Conservation (phyloP, 306 rosid genomes). For the Cucumis hystrix region DNA sequence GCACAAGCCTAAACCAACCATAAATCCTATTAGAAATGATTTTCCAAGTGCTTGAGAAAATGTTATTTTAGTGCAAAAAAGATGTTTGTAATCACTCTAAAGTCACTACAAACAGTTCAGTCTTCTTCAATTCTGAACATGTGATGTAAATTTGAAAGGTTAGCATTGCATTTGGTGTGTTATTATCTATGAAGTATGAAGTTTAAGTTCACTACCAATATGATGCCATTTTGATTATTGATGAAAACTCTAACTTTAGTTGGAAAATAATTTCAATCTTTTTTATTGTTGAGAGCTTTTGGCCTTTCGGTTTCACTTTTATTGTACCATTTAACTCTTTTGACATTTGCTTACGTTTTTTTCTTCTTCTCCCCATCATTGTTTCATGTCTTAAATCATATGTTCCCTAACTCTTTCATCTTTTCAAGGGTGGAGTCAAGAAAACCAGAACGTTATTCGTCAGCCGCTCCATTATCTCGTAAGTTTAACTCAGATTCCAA, state of each 20-base stretch:
- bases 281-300: neutral
- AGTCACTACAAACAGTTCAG: neutral
- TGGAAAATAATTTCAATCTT: neutral
- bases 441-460: conserved; percentile 92
- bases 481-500: conserved; percentile 23
- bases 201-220: neutral
- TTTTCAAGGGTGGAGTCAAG: conserved; percentile 90
- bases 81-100: neutral
- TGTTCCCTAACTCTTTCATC: conserved; percentile 28
- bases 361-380: neutral
- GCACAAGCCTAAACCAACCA: neutral
- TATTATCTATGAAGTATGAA: neutral
- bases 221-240: neutral
- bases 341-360: neutral
- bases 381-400: neutral
- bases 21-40: neutral
- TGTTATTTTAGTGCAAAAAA: neutral
- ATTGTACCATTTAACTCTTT: neutral
- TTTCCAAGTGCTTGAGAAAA: neutral
- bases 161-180: neutral
- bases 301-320: neutral
- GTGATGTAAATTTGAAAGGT: neutral
- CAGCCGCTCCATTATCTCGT: conserved; percentile 98
- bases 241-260: neutral
- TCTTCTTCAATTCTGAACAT: neutral